phyloP scores from a whole-genome alignment of 345 rosid genomes.

The Citropsis articulata region DNA sequence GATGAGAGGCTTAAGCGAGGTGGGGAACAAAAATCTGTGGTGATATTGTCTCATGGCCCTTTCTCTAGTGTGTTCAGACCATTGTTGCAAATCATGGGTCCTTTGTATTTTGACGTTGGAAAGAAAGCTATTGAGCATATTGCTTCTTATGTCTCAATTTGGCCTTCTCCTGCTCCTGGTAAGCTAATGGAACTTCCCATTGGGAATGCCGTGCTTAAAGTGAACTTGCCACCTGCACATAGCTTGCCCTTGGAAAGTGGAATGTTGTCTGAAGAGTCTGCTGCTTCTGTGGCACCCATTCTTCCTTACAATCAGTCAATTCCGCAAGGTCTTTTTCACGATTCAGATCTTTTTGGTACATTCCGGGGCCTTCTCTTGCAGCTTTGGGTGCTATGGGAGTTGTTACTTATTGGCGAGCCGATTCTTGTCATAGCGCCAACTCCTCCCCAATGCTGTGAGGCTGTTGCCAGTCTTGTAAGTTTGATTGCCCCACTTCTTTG shows the following conservation, averaged over 20 bases:
- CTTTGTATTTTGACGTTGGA: constrained; percentile 83
- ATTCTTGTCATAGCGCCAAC: constrained; percentile 91
- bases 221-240: constrained; percentile 87
- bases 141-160: constrained; percentile 79
- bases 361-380: constrained; percentile 80
- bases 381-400: constrained; percentile 94
- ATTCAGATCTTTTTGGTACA: constrained; percentile 83
- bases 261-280: constrained; percentile 58
- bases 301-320: constrained; percentile 89
- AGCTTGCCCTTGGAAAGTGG: constrained; percentile 75
- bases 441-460: constrained; percentile 96
- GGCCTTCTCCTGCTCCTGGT: constrained; percentile 91
- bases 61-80: constrained; percentile 85
- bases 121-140: constrained; percentile 80
- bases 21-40: constrained; percentile 95
- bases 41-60: constrained; percentile 79
- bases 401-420: constrained; percentile 90
- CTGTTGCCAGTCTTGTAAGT: constrained; percentile 94
- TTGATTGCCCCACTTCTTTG: constrained; percentile 82
- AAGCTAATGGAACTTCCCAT: constrained; percentile 91
- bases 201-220: constrained; percentile 89
- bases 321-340: constrained; percentile 97
- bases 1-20: constrained; percentile 95
- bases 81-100: constrained; percentile 93
- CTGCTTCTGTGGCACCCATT: constrained; percentile 85